phyloP scores from a whole-genome alignment of 495 filamentous ascomycete species.

The Tuber aestivum region DNA sequence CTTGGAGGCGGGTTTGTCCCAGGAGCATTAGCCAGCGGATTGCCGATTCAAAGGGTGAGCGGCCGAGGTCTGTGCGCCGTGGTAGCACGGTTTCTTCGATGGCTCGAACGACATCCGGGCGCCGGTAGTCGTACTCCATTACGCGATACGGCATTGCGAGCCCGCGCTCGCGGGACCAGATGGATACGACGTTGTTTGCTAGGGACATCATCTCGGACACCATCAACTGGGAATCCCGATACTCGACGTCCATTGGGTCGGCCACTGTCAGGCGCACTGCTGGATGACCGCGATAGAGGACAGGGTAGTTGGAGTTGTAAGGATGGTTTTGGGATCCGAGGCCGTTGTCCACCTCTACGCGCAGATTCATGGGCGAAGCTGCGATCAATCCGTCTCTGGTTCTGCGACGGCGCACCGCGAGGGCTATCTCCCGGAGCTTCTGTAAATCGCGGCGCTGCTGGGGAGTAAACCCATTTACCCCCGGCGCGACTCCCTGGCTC shows the following conservation, averaged over 20 bases:
- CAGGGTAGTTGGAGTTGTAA: conserved; percentile 7
- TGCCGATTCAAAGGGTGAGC: conserved; percentile 31
- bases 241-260: not conserved
- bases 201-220: conserved; percentile 69
- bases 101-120: conserved; percentile 43
- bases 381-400: conserved; percentile 43
- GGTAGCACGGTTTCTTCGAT: conserved; percentile 43
- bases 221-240: conserved; percentile 38
- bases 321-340: conserved; percentile 19
- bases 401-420: conserved; percentile 45
- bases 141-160: conserved; percentile 76
- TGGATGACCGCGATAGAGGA: conserved; percentile 38
- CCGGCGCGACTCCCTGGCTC: conserved; percentile 22
- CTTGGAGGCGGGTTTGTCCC: conserved; percentile 48
- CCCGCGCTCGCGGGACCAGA: conserved; percentile 65
- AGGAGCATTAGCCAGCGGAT: conserved; percentile 47
- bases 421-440: conserved; percentile 47
- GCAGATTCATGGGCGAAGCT: conserved; percentile 1
- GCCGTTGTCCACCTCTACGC: conserved; percentile 19
- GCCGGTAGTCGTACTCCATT: conserved; percentile 57
- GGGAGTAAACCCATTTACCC: conserved; percentile 30
- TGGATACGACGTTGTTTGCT: conserved; percentile 64
- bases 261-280: conserved; percentile 43
- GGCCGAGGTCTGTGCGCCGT: conserved; percentile 34
- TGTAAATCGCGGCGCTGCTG: conserved; percentile 47